A percentile compares a stretch with the other conserved stretches of the same genome.
Evolutionary conservation across 202 grass and related monocot species (phyloP).

Genomic region (Elaeis oleifera): DNA sequence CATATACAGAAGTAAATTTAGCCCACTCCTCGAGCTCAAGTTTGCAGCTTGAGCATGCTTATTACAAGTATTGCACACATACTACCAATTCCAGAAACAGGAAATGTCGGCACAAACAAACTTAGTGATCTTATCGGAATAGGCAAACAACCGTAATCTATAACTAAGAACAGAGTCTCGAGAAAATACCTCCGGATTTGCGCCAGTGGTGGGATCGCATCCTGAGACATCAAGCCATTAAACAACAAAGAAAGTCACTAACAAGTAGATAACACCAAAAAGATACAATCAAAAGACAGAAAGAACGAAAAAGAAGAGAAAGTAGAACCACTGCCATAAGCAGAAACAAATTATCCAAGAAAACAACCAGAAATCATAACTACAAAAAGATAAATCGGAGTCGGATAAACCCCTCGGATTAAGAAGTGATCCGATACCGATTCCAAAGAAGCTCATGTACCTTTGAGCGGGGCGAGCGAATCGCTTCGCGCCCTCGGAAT

Average conservation of each 20-base stretch:
- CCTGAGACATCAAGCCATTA: slow-evolving; percentile 1
- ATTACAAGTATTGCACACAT: background rate
- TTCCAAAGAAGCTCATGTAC: slow-evolving; percentile 3
- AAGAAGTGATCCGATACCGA: too few relatives aligned
- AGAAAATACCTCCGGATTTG: slow-evolving; percentile 31
- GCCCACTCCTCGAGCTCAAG: too few relatives aligned
- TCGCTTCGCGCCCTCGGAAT: slow-evolving; percentile 24
- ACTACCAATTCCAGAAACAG: background rate
- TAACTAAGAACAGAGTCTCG: background rate
- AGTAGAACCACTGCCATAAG: too few relatives aligned
- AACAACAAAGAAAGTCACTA: background rate
- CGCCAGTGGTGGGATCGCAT: slow-evolving; percentile 25
- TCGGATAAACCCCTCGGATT: too few relatives aligned
- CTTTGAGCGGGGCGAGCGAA: slow-evolving; percentile 18
- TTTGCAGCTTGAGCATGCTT: background rate
- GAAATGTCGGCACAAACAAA: too few relatives aligned
- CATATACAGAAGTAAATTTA: too few relatives aligned
- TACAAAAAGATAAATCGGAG: too few relatives aligned
- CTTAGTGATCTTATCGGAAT: too few relatives aligned
- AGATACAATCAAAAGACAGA: background rate
- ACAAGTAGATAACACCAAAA: background rate
- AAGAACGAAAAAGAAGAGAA: too few relatives aligned
- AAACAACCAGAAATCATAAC: too few relatives aligned
- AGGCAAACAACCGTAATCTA: background rate
- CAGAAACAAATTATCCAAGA: too few relatives aligned